Base-by-base conservation (phyloP, 805 yeast species). In the Torulaspora maleeae region DNA sequence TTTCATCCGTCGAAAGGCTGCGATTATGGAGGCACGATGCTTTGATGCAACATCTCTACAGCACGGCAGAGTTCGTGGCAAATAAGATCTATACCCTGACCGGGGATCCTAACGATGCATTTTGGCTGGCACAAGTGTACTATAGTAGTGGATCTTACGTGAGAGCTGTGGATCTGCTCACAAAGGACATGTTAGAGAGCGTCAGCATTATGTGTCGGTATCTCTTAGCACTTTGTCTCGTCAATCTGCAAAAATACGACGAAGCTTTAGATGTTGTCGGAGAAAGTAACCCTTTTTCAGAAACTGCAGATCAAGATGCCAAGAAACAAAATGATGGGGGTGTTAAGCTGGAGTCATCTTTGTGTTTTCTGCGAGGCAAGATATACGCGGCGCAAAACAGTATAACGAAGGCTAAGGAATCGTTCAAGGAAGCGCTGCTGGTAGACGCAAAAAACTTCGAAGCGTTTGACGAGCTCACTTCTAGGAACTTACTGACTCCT, bases 11-110 rank as follows among this genome's bases (percentile, higher is more conserved):
- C 0, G 97, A 91, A 52, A 80, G 82, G 54, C 73, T 93, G 28
- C 69, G 98, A 37, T 70, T 86, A 24, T 93, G 98, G 99, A 71
- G 98, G 38, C 95, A 89, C 52, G 96, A 89, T 60, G 95, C 99
- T 0, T 65, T 85, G 45, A 81, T 85, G 83, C 95, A 90, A 56
- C 97, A 90, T 62, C 95, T 89, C 51, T 86, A 86, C 63, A 75
- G 75, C 36, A 87, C 97, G 0, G 97, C 98, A 0, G 91, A 84
- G 56, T 88, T 81, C 61, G 77, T 93, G 22, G 98, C 96, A 12
- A 96, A 93, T 67, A 91, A 90, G 57, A 86, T 93, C 6, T 74
- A 87, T 34, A 78, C 89, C 1, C 68, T 93, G 49, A 89, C 97
- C 0, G 75, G 76, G 48, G 96, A 90, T 59, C 85, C 96, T 11